Evolutionary conservation across 768 basidiomycete species (phyloP), one percentile per base, ranked within the genome.

Genomic region (Clitopilus passeckerianus): DNA sequence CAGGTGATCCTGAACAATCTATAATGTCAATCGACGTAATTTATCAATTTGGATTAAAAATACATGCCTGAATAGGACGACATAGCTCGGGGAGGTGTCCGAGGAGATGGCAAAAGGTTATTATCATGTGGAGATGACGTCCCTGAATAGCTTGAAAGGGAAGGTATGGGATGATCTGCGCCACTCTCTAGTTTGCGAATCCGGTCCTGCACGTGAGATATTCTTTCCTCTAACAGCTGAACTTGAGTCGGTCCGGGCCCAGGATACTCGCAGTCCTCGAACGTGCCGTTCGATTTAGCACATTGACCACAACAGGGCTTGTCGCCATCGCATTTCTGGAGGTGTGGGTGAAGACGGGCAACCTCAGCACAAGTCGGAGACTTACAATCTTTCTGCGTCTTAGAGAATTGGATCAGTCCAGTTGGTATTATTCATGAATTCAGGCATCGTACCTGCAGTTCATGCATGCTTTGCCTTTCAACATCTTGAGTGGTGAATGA

Each of bases 241-340:
- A 59, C 54, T 22, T n/a, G 30, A 7, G 62, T 63, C 1, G 59
- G 59, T 16, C 35, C 20, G 15, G 52, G 56, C 1, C 57, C 62
- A 22, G 62, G 62, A 33, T 60, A 63, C 54, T 63, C 62, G 57
- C 62, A 63, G 35, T 63, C 62, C 37, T 60, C 59, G 30, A 63
- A 63, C 5, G 43, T 52, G 12, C 24, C 18, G 24, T 50, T 60
- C n/a, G 56, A 59, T 24, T 59, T 57, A 16, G 43, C 30, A 34
- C 62, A 63, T 22, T 58, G 54, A 12, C 59, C 54, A 24, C 62
- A 63, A 1, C 53, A 16, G 0, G 62, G 62, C 0, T 59, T 56
- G 12, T 58, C 54, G 14, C 62, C 62, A 23, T 63, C 62, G 27
- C 62, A 63, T 56, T 59, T 63, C 62, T 63, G 20, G 5, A 50